Percentiles rank a stretch among this genome's conserved stretches.
Evolutionary conservation across 768 basidiomycete genomes (phyloP).

Genomic region (Hypholoma fasciculare): DNA sequence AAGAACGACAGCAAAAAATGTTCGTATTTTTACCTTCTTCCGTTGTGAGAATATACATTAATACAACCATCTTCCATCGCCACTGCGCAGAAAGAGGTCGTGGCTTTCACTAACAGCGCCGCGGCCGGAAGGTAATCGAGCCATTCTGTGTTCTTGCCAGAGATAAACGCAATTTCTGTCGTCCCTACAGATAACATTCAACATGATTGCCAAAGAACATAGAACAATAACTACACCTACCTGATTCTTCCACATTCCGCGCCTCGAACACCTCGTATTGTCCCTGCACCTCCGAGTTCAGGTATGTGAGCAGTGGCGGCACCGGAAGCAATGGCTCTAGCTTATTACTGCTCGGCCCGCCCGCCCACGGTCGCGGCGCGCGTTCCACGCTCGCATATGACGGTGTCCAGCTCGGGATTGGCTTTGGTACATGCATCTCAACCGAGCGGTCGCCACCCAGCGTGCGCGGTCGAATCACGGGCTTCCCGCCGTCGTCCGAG

Average conservation of each 20-base stretch:
- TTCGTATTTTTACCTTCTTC: slow-evolving; percentile 62
- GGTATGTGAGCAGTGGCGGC: slow-evolving; percentile 59
- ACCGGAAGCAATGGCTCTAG: slow-evolving; percentile 44
- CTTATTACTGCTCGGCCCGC: slow-evolving; percentile 19
- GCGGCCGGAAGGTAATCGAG: slow-evolving; percentile 83
- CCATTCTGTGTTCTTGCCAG: slow-evolving; percentile 78
- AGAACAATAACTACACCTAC: slow-evolving; percentile 33
- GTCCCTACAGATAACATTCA: slow-evolving; percentile 42
- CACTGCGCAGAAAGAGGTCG: slow-evolving; percentile 69
- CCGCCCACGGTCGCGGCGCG: slow-evolving; percentile 3
- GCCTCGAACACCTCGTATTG: slow-evolving; percentile 73
- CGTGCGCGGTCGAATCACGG: slow-evolving; percentile 44
- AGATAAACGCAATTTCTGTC: slow-evolving; percentile 66
- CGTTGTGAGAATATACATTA: slow-evolving; percentile 82
- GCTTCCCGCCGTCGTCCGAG: slow-evolving; percentile 35
- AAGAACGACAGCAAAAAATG: not conserved
- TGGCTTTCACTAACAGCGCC: slow-evolving; percentile 65
- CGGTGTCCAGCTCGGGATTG: slow-evolving; percentile 41
- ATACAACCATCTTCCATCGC: slow-evolving; percentile 79
- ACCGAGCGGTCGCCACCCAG: slow-evolving; percentile 64
- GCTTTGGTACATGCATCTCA: slow-evolving; percentile 52
- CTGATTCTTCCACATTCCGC: slow-evolving; percentile 69
- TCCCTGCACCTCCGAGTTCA: slow-evolving; percentile 63
- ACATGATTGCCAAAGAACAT: not conserved
- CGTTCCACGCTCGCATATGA: slow-evolving; percentile 13